Evolutionary conservation across 1,139 yeast genomes (phyloP).

Genomic region (Hansenula sp.): DNA sequence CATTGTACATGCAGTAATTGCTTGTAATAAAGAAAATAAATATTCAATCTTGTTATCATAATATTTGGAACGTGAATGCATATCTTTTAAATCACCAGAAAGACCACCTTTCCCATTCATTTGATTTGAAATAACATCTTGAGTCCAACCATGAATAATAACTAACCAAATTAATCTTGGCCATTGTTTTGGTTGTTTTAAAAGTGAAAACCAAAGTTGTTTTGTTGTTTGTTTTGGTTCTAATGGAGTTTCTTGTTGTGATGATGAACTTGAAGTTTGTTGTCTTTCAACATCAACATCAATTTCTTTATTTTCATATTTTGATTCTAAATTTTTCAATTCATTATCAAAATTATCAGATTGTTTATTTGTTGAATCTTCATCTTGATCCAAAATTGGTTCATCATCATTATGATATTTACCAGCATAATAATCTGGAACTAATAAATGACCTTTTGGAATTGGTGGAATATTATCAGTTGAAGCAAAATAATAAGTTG

Average conservation of each 20-base stretch:
- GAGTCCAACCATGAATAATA: constrained; percentile 56
- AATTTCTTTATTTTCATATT: constrained; percentile 11
- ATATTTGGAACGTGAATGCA: constrained; percentile 58
- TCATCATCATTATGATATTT: constrained; percentile 37
- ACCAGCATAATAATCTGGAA: constrained; percentile 63
- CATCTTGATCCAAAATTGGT: constrained; percentile 2
- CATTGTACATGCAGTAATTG: constrained; percentile 73
- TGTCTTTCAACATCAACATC: constrained; percentile 1
- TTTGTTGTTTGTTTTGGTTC: constrained; percentile 31
- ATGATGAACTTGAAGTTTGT: neutral
- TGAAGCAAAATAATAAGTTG: constrained; percentile 49
- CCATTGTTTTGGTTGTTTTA: constrained; percentile 49
- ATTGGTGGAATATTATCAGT: constrained; percentile 61
- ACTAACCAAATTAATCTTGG: constrained; percentile 45
- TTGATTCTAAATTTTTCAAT: constrained; percentile 15
- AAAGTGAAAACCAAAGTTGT: constrained; percentile 33
- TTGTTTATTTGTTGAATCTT: constrained; percentile 9
- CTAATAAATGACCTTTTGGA: constrained; percentile 52
- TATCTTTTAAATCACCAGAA: constrained; percentile 36
- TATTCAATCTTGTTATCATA: constrained; percentile 72
- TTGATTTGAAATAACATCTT: constrained; percentile 57
- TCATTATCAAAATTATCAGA: constrained; percentile 12
- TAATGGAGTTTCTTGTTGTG: constrained; percentile 13
- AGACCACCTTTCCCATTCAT: constrained; percentile 25
- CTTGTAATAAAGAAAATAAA: constrained; percentile 66